A percentile compares a stretch with the other conserved stretches of the same genome.
Evolutionary conservation across 352 stramenopile species (phyloP).

Genomic region (Phytopythium cucurbitacearum): DNA sequence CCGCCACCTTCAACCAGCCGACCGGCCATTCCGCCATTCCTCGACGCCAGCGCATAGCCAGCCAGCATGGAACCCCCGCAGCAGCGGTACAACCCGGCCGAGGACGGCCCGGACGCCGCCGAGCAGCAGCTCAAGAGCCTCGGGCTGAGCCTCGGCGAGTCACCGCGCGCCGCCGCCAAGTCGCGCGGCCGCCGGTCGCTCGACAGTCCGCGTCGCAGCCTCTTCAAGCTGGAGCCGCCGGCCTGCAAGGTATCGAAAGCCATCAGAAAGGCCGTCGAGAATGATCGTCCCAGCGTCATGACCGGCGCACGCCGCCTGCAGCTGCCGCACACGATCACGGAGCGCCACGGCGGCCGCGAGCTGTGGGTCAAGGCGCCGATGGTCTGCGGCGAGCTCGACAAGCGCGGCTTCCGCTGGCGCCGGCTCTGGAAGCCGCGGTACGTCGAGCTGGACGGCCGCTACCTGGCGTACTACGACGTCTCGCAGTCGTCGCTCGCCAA

Average conservation of each 20-base stretch:
- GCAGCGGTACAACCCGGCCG: too few species aligned
- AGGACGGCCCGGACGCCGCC: background rate
- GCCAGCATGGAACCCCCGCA: too few species aligned
- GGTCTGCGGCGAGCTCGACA: constrained; percentile 61
- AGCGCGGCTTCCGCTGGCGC: constrained; percentile 71
- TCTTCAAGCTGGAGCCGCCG: constrained; percentile 8
- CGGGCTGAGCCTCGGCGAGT: constrained; percentile 7
- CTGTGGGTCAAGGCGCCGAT: constrained; percentile 77
- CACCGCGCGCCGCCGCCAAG: background rate
- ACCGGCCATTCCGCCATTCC: too few species aligned
- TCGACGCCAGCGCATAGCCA: too few species aligned
- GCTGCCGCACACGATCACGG: constrained; percentile 78
- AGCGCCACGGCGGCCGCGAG: constrained; percentile 57
- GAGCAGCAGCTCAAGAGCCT: constrained; percentile 1
- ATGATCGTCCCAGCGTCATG: background rate
- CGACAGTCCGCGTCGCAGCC: constrained; percentile 1
- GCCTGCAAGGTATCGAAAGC: background rate
- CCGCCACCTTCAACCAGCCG: too few species aligned
- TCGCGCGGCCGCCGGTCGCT: constrained; percentile 1
- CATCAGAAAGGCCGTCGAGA: constrained; percentile 4
- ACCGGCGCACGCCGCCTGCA: constrained; percentile 7
- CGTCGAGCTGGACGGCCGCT: constrained; percentile 66
- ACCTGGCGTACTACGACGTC: constrained; percentile 27
- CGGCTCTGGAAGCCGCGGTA: constrained; percentile 77
- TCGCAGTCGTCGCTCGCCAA: constrained; percentile 13